Base-by-base conservation (phyloP, 768 basidiomycete species). In the Mycena crocata region DNA sequence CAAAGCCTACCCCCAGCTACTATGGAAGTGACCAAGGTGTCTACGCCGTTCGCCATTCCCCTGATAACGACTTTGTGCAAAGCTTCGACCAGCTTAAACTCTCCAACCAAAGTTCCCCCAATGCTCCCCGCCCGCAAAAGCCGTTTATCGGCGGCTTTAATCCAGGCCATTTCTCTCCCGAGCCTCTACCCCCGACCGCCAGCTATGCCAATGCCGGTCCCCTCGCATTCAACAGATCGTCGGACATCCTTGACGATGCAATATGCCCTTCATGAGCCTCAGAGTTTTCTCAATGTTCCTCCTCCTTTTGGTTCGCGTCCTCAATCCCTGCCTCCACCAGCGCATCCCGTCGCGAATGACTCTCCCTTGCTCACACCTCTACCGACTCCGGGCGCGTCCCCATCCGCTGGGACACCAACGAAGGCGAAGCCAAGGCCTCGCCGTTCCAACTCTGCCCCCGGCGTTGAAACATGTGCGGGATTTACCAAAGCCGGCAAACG, bases 171-270 rank as follows among this genome's bases (percentile, higher is more conserved):
- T 68, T 72, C 35, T 45, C 58, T 32, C 61, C 67, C 0, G 50
- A 50, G 10, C 54, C 72, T 28, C 52, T 72, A 5, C 67, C 69
- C n/a, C 1, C 59, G 67, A 21, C 72, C 72, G 13, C 72, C 72
- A 34, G 57, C 67, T 24, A 72, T 72, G 69, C 69, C 72, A 2
- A 70, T 71, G 67, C 72, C 72, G 5, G 59, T 66, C 44, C 64
- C 59, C 21, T 49, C 55, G 12, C 12, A 63, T 23, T 40, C 45
- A 9, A 28, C 35, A 26, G 50, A 26, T 19, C 49, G 55, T 24
- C 64, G 23, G 37, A 72, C 69, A 5, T 71, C 69, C 19, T 34
- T 70, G 67, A 72, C 72, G 14, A 72, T 72, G 72, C 72, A 72
- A 24, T 68, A 72, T 59, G 72, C 72, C 15, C 45, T 72, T 10